Evolutionary conservation across 2,329 filamentous ascomycete genomes (phyloP).

Genomic region (Cyphellophora attinorum): DNA sequence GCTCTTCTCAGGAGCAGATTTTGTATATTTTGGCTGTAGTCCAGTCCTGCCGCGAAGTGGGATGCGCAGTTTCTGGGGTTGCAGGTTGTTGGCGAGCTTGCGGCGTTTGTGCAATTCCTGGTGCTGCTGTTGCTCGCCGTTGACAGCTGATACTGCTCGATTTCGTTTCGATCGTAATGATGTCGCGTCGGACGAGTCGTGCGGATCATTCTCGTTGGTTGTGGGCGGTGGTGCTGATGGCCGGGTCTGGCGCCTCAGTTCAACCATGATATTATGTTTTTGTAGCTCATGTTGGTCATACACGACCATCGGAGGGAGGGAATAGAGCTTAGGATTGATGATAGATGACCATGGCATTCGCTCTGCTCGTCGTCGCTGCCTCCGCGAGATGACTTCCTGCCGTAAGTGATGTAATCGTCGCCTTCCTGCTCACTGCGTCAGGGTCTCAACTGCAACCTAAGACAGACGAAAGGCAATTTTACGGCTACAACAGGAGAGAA

Average conservation of each 20-base stretch:
- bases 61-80: slow-evolving; percentile 15
- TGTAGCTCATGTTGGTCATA: slow-evolving; percentile 14
- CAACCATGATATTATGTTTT: slow-evolving; percentile 20
- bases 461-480: too few relatives aligned
- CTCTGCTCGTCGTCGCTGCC: too few relatives aligned
- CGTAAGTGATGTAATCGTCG: too few relatives aligned
- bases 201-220: slow-evolving; percentile 1
- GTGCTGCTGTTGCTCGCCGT: slow-evolving; percentile 1
- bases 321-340: too few relatives aligned
- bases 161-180: slow-evolving; percentile 12
- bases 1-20: slow-evolving; percentile 4
- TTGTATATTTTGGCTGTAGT: too few relatives aligned
- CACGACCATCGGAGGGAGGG: not conserved
- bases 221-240: slow-evolving; percentile 3
- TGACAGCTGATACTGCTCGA: slow-evolving; percentile 9
- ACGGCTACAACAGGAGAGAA: too few relatives aligned
- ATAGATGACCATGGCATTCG: too few relatives aligned
- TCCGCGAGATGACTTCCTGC: too few relatives aligned
- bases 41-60: slow-evolving; percentile 17
- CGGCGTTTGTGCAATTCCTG: slow-evolving; percentile 17
- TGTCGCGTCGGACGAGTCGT: slow-evolving; percentile 15
- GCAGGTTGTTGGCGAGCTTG: slow-evolving; percentile 11
- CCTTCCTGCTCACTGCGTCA: too few relatives aligned
- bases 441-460: too few relatives aligned
- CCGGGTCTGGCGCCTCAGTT: slow-evolving; percentile 8